Evolutionary conservation across 2,329 filamentous ascomycete species (phyloP).

Genomic region (Paracorniculantispora psalliotae): DNA sequence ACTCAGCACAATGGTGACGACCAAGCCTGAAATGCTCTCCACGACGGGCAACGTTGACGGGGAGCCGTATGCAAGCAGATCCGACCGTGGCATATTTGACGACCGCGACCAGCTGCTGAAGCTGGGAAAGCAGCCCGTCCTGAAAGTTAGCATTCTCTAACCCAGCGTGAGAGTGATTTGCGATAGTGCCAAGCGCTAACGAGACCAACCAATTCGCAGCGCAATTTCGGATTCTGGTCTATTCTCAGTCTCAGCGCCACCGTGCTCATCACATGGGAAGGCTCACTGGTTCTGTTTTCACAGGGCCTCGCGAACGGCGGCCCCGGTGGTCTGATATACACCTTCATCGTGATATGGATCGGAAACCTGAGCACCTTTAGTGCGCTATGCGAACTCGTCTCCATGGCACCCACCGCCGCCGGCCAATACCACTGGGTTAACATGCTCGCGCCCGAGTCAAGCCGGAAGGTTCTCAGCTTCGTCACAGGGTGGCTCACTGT

Average conservation of each 20-base stretch:
- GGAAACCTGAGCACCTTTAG: constrained; percentile 34
- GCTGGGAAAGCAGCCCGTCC: constrained; percentile 11
- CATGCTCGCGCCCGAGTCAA: constrained; percentile 37
- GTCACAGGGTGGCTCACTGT: constrained; percentile 24
- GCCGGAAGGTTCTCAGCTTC: constrained; percentile 37
- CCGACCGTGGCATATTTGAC: background rate
- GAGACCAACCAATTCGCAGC: constrained; percentile 17
- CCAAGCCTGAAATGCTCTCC: background rate
- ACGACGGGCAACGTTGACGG: background rate
- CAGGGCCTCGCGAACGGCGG: constrained; percentile 38
- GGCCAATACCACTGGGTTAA: constrained; percentile 55
- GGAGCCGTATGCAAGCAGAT: background rate
- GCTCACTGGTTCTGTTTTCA: constrained; percentile 22
- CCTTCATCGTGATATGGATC: constrained; percentile 39
- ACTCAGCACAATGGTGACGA: background rate
- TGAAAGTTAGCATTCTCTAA: background rate
- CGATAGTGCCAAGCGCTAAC: background rate
- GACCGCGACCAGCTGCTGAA: constrained; percentile 8
- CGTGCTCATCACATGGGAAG: constrained; percentile 45
- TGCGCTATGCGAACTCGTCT: constrained; percentile 29
- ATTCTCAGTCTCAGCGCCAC: constrained; percentile 43
- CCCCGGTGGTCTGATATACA: constrained; percentile 45
- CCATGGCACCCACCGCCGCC: constrained; percentile 42
- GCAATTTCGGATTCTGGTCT: constrained; percentile 40
- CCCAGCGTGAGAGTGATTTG: background rate